Evolutionary conservation across 2,329 filamentous ascomycete species (phyloP), one percentile per base, ranked within the genome.

Genomic region (Celoporthe dispersa): DNA sequence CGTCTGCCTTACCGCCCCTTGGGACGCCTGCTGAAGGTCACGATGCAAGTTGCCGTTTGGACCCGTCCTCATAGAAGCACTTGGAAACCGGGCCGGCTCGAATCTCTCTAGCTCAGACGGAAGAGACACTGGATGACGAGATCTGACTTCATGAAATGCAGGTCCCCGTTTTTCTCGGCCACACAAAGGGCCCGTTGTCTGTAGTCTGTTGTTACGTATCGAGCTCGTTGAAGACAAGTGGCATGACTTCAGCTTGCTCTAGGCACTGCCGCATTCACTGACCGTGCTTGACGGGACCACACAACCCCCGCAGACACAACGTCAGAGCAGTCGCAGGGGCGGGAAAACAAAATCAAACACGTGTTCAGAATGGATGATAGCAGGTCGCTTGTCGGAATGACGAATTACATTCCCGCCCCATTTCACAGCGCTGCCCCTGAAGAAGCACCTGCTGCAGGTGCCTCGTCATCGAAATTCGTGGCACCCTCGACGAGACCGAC

Each of bases 401-500:
- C 35, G 44, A 44, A 51, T 51, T 22, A 51, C 22, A 14, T 11
- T 59, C 31, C 51, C 7, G n/a, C 25, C 53, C 14, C 19, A 48
- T 37, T 5, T 62, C 62, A 64, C 25, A 64, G 28, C 62, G 41
- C 65, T 67, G 39, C 55, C 31, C 53, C 37, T 44, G 53, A 67
- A 44, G 68, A 25, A 12, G 59, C 44, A 25, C 57, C 63, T 57
- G 48, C 67, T 59, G 67, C 63, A 57, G 67, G 37, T 12, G 55
- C 53, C 53, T 69, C 64, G 25, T 72, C 70, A 33, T 84, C 85
- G 76, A 82, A 81, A 76, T 90, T 90, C 37, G 85, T 89, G 37
- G 88, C 88, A 48, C 87, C 88, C 71, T 86, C 82, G 22, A 92
- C 88, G 68, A 85, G 79, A 19, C 93, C 94, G 62, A 97, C 90